A percentile compares a stretch with the other conserved stretches of the same genome.
Conservation (phyloP, 257 asterid species). For the Penstemon davidsonii region DNA sequence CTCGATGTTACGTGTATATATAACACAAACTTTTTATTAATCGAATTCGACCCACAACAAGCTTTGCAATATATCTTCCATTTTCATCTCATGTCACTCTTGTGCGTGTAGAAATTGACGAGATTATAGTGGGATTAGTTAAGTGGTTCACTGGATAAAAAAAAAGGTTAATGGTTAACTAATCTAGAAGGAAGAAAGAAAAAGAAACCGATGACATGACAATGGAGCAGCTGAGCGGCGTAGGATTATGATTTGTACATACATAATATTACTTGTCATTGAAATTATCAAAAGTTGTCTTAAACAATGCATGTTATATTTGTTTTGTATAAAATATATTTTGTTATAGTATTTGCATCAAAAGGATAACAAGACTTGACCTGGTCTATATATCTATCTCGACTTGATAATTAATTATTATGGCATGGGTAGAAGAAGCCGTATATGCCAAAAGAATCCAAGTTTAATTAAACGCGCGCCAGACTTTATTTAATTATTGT, state of each 20-base stretch:
- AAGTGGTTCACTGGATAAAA: constrained; percentile 10
- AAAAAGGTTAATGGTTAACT: not conserved
- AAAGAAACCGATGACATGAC: not conserved
- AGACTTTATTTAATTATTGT: too few species aligned
- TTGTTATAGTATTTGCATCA: constrained; percentile 16
- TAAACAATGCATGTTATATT: not conserved
- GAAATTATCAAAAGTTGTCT: not conserved
- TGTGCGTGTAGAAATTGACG: not conserved
- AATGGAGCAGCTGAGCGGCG: not conserved
- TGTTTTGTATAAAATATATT: not conserved
- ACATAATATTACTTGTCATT: not conserved
- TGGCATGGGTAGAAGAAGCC: not conserved
- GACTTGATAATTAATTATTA: not conserved
- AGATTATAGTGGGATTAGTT: constrained; percentile 32
- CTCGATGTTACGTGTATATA: too few species aligned
- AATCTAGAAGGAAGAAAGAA: not conserved
- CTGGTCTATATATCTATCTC: constrained; percentile 18
- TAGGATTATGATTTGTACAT: too few species aligned
- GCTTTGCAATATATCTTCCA: not conserved
- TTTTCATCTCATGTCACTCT: not conserved
- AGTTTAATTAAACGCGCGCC: too few species aligned
- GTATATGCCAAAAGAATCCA: too few species aligned
- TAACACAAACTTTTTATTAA: too few species aligned
- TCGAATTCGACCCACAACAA: too few species aligned
- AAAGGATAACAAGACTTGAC: constrained; percentile 34